Base-by-base conservation (phyloP, 306 rosid species). In the Elaeagnus macrophylla region DNA sequence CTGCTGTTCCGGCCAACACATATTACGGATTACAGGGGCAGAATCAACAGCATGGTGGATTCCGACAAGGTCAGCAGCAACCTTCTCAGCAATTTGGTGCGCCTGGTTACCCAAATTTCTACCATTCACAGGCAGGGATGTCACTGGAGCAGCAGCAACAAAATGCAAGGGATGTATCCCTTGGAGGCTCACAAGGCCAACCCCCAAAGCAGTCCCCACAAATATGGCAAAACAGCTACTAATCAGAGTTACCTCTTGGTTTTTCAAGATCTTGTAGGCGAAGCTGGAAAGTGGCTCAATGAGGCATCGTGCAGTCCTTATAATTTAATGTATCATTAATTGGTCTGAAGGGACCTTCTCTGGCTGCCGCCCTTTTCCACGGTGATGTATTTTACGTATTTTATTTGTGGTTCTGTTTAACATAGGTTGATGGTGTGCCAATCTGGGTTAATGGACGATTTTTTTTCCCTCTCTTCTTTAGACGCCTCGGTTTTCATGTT, bases 161-260 rank as follows among this genome's bases (percentile, higher is more conserved):
- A 72, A 84, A 82, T 53, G 75, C 81, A 0, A 77, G 95, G 78
- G 99, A 93, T 54, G 76, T 74, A 37, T 75, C 96, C 53, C 83
- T 80, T 8, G 81, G 73, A 16, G 80, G 93, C 20, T 71, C 96
- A 40, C 99, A 91, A 62, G 82, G 69, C 67, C 99, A 85, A 60
- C 84, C 73, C 12, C 77, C 95, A 0, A 93, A 93, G 84, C 99
- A 87, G 81, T 82, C 96, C 60, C 99, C 82, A 64, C 96, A 87
- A 61, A 37, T 93, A 65, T 93, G 99, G 99, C 99, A 88, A 64
- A 84, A 87, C 87, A 79, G 75, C 80, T 93, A 93, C 86, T 93
- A 82, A 82, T 83, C 72, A n/a, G 45, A 53, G 55, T 67, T 72
- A 67, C 67, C 76, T 73, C 81, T 70, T 65, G 73, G 79, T 68